A percentile compares a stretch with the other conserved stretches of the same genome.
Evolutionary conservation across 2,329 filamentous ascomycete species (phyloP).

Genomic region (Decorospora gaudefroyi): DNA sequence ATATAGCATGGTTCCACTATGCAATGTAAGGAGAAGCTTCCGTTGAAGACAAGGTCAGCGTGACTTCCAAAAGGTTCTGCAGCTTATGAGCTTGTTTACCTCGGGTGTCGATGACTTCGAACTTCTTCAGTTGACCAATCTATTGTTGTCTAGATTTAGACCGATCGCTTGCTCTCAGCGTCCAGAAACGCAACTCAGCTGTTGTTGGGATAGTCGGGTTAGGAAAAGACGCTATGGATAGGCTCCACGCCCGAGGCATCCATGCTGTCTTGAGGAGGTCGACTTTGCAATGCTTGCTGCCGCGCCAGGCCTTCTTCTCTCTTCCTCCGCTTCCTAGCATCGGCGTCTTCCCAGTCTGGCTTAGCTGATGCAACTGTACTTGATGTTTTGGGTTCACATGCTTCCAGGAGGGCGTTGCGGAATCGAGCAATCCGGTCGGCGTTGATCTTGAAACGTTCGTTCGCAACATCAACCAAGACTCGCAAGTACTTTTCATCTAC

Average conservation of each 20-base stretch:
- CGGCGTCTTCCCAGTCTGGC: constrained; percentile 50
- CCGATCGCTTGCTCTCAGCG: not conserved
- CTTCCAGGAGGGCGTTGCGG: constrained; percentile 54
- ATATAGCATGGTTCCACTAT: too few species aligned
- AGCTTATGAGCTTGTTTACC: too few species aligned
- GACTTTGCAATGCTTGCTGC: constrained; percentile 47
- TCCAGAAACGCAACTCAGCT: not conserved
- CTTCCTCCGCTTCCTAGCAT: constrained; percentile 47
- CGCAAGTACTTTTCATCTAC: constrained; percentile 71
- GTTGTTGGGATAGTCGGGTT: not conserved
- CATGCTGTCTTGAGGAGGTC: not conserved
- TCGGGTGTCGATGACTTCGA: too few species aligned
- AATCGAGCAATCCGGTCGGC: constrained; percentile 69
- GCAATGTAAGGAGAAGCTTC: too few species aligned
- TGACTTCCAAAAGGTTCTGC: too few species aligned
- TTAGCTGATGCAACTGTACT: constrained; percentile 8
- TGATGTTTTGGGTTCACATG: constrained; percentile 7
- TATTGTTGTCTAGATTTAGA: too few species aligned
- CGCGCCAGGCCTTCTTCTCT: constrained; percentile 55
- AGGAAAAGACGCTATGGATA: constrained; percentile 2
- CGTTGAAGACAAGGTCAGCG: too few species aligned
- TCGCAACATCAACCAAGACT: constrained; percentile 69
- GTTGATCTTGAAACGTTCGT: constrained; percentile 75
- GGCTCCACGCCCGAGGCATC: not conserved
- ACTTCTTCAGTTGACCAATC: too few species aligned